Base-by-base conservation (phyloP, 768 basidiomycete genomes). In the Kwoniella europaea region DNA sequence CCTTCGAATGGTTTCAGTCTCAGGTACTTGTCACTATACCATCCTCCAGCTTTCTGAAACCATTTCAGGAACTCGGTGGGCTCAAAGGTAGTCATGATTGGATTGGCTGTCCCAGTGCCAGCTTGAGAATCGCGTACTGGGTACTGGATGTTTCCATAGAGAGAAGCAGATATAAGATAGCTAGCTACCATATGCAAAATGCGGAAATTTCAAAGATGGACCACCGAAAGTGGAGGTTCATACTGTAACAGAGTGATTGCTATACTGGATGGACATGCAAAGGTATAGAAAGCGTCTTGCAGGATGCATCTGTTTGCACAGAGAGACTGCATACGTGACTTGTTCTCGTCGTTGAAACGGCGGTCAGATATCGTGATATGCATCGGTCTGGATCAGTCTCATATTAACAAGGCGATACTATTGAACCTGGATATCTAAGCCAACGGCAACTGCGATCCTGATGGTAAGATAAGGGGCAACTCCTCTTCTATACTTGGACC, bases 1-100 rank as follows among this genome's bases (percentile, higher is more conserved):
- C 79, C 82, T 0, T 63, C 57, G 63, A 82, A 83, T 6, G 74
- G 71, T 27, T 71, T 61, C 50, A 86, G 59, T 0, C 76, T 79
- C 52, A 86, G 68, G 12, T 67, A 10, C 5, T 66, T 42, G 18
- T 67, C 56, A 63, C 81, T 71, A 52, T 73, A 75, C 76, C 76
- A 78, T 44, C 79, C 80, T 29, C 82, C 82, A n/a, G 74, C 50
- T 5, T 46, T 22, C 52, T 63, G 59, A 60, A 72, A 74, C 52
- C 67, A 74, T 6, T 24, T 22, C n/a, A 76, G 52, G 44, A 79
- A 67, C 10, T 22, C 63, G 3, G 64, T 62, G 20, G 63, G 46
- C 22, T 74, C 57, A 63, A 67, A 67, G 22, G 27, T 57, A 18
- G 24, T 60, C 27, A 52, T 57, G 46, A 6, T 15, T 50, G 46